A percentile compares a stretch with the other conserved stretches of the same genome.
Evolutionary conservation across 2,329 filamentous ascomycete species (phyloP).

Genomic region (Clarireedia paspali): DNA sequence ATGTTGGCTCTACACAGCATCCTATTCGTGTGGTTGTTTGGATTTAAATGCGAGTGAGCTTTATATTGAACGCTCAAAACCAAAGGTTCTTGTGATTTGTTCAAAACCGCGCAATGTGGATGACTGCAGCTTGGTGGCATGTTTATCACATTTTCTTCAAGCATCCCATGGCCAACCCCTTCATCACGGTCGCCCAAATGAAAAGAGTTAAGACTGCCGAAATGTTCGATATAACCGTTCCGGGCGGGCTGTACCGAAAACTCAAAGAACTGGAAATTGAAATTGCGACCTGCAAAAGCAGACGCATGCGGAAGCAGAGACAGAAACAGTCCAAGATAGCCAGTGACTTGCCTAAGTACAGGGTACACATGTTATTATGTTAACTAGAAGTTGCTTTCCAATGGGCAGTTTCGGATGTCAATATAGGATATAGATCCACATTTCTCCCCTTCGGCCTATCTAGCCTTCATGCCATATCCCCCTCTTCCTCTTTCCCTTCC

Average conservation of each 20-base stretch:
- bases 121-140: constrained; percentile 10
- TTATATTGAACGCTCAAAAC: constrained; percentile 1
- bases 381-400: background rate
- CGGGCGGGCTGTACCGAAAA: constrained; percentile 4
- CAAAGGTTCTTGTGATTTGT: constrained; percentile 8
- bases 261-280: background rate
- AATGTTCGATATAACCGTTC: constrained; percentile 5
- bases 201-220: background rate
- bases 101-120: constrained; percentile 1
- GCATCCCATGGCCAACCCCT: background rate
- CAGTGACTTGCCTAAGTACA: background rate
- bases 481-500: too few relatives aligned
- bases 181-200: background rate
- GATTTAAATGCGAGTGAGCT: background rate
- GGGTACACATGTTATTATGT: background rate
- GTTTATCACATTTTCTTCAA: constrained; percentile 11
- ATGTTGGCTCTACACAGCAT: background rate
- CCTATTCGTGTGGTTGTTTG: background rate
- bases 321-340: background rate
- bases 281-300: background rate
- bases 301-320: background rate
- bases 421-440: background rate
- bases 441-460: background rate
- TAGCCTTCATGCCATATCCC: background rate
- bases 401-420: background rate